These are phyloP conservation scores for Dactylorhiza incarnata DNA, from an alignment of 106 monocot genomes.

Conservation along the genomic window DNA sequence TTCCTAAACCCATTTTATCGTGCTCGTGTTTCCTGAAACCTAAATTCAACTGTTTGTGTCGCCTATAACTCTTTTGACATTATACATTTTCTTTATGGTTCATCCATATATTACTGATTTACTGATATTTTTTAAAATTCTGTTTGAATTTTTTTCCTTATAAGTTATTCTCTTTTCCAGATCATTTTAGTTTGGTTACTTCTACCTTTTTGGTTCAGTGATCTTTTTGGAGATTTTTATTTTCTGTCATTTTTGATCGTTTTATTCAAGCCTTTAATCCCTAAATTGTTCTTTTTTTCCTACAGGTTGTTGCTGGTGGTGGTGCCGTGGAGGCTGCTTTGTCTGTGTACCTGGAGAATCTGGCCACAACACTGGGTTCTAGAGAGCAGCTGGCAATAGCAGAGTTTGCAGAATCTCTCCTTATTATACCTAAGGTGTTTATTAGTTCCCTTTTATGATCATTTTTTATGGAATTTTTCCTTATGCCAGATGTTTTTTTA, in stretches of 20 bases:
- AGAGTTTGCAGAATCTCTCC: conserved; percentile 64
- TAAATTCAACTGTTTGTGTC: background rate
- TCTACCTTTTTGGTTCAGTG: background rate
- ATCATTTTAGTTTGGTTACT: background rate
- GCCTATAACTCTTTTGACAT: background rate
- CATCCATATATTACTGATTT: background rate
- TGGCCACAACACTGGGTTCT: conserved; percentile 76
- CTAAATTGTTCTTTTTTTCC: background rate
- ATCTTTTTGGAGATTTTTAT: background rate
- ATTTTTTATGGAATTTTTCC: background rate
- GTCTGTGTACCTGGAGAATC: conserved; percentile 63
- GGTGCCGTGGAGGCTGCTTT: conserved; percentile 77
- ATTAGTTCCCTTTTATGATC: background rate
- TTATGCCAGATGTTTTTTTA: background rate
- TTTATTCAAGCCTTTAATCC: background rate
- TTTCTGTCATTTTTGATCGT: background rate
- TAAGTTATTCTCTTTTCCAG: background rate
- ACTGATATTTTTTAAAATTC: background rate
- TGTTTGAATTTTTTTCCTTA: background rate
- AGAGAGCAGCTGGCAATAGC: conserved; percentile 75
- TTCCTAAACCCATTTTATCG: background rate
- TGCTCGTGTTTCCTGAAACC: background rate
- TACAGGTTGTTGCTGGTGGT: conserved; percentile 86
- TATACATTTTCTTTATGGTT: background rate
- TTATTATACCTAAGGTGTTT: conserved; percentile 58